Conservation (phyloP, 768 basidiomycete species). For the Mycena alexandri region DNA sequence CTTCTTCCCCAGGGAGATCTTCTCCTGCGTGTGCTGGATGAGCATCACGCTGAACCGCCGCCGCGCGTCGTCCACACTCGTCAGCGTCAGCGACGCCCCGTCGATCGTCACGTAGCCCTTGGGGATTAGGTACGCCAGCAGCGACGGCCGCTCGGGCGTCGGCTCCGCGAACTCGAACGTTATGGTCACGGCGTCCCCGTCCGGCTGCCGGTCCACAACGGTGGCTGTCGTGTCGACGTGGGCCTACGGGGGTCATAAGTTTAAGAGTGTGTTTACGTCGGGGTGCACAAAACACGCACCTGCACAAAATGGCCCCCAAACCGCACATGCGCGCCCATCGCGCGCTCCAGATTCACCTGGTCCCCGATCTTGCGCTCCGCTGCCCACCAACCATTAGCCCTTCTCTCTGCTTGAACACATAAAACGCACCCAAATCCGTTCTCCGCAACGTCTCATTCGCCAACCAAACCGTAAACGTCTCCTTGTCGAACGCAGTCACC, state of each 20-base stretch:
- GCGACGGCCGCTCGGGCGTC: slow-evolving; percentile 68
- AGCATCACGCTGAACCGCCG: slow-evolving; percentile 92
- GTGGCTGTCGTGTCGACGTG: slow-evolving; percentile 94
- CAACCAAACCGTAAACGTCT: slow-evolving; percentile 90
- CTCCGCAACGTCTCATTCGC: slow-evolving; percentile 94
- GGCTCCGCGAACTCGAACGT: slow-evolving; percentile 80
- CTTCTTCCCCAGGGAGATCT: slow-evolving; percentile 86
- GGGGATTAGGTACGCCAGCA: slow-evolving; percentile 86
- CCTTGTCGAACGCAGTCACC: slow-evolving; percentile 84
- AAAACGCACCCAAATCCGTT: slow-evolving; percentile 85
- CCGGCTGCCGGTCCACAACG: slow-evolving; percentile 71
- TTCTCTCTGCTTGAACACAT: slow-evolving; percentile 13
- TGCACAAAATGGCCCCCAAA: slow-evolving; percentile 99
- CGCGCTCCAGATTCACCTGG: slow-evolving; percentile 92
- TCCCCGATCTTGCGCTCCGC: slow-evolving; percentile 85
- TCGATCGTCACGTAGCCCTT: slow-evolving; percentile 97
- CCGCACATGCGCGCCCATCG: slow-evolving; percentile 90
- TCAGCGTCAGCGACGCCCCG: slow-evolving; percentile 93
- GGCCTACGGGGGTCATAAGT: slow-evolving; percentile 64
- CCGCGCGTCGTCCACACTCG: slow-evolving; percentile 73
- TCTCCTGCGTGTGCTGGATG: slow-evolving; percentile 93
- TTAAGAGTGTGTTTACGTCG: not conserved
- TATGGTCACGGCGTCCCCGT: slow-evolving; percentile 91
- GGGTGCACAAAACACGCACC: slow-evolving; percentile 55
- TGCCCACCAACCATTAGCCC: slow-evolving; percentile 45